A percentile compares a stretch with the other conserved stretches of the same genome.
phyloP scores from a whole-genome alignment of 208 protist species.

The Leishmania turanica region DNA sequence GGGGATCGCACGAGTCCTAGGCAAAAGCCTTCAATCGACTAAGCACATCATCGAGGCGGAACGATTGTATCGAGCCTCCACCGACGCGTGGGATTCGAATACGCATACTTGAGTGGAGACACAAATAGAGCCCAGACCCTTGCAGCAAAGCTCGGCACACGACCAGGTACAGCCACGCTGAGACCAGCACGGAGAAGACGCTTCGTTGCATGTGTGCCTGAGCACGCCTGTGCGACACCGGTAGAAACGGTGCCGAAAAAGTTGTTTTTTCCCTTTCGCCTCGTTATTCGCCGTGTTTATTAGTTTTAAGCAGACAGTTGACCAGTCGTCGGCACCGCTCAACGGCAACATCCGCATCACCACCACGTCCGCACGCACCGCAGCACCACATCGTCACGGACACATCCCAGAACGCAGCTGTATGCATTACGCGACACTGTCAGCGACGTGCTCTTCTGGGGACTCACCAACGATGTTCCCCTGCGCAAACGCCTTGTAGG shows the following conservation, averaged over 20 bases:
- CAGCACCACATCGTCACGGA: too few species aligned
- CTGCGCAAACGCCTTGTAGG: conserved; percentile 41
- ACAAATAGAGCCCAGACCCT: background rate
- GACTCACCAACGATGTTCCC: conserved; percentile 49
- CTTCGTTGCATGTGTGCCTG: background rate
- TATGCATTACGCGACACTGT: background rate
- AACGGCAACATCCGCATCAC: background rate
- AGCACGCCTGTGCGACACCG: background rate
- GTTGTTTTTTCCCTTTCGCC: background rate
- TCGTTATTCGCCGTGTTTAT: background rate
- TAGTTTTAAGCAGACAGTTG: background rate
- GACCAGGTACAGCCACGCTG: background rate
- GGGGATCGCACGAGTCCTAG: background rate
- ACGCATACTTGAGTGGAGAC: background rate
- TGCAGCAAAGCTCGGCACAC: background rate
- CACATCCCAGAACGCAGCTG: background rate
- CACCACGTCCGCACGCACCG: background rate
- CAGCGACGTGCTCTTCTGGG: conserved; percentile 46
- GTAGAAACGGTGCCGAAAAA: background rate
- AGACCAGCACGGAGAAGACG: background rate
- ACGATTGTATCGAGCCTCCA: background rate
- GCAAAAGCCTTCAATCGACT: background rate
- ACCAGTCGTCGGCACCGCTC: background rate
- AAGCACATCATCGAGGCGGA: background rate
- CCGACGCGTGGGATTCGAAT: background rate